A percentile compares a stretch with the other conserved stretches of the same genome.
phyloP scores from a whole-genome alignment of 768 basidiomycete species.

The Suillus subaureus region DNA sequence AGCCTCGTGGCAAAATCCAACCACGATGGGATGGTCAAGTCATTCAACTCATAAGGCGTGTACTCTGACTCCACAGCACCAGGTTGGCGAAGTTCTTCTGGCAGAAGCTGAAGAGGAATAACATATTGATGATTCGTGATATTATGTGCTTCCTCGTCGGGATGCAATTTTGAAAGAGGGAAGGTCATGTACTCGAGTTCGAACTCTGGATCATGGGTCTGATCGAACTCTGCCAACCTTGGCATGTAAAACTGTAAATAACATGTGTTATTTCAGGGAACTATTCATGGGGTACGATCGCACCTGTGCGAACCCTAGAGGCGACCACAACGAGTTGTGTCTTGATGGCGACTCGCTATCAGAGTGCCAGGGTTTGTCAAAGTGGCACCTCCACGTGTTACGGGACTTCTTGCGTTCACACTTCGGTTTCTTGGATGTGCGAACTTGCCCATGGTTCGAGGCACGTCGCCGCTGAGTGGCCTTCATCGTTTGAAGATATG shows the following conservation, averaged over 20 bases:
- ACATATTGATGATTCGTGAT: conserved; percentile 41
- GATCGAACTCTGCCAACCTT: conserved; percentile 48
- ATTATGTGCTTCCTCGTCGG: conserved; percentile 21
- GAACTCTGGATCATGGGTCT: conserved; percentile 57
- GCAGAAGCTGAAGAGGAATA: conserved; percentile 59
- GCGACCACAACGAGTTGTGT: conserved; percentile 66
- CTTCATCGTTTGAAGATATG: not conserved
- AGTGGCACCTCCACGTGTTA: conserved; percentile 65
- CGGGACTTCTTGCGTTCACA: conserved; percentile 53
- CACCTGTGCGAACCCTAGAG: conserved; percentile 86
- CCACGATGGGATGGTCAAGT: conserved; percentile 80
- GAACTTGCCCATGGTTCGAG: conserved; percentile 47
- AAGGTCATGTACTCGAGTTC: conserved; percentile 81
- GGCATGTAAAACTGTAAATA: conserved; percentile 64
- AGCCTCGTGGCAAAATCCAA: conserved; percentile 64
- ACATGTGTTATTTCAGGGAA: conserved; percentile 8
- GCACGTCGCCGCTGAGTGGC: conserved; percentile 16
- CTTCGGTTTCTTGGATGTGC: conserved; percentile 42
- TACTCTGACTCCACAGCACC: conserved; percentile 49
- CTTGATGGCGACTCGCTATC: conserved; percentile 71
- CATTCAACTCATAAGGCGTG: conserved; percentile 71
- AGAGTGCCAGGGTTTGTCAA: conserved; percentile 63
- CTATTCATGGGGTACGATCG: conserved; percentile 21
- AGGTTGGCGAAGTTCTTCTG: conserved; percentile 45
- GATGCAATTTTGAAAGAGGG: conserved; percentile 43